Evolutionary conservation across 352 stramenopile species (phyloP).

Genomic region (Globisporangium spinosum): DNA sequence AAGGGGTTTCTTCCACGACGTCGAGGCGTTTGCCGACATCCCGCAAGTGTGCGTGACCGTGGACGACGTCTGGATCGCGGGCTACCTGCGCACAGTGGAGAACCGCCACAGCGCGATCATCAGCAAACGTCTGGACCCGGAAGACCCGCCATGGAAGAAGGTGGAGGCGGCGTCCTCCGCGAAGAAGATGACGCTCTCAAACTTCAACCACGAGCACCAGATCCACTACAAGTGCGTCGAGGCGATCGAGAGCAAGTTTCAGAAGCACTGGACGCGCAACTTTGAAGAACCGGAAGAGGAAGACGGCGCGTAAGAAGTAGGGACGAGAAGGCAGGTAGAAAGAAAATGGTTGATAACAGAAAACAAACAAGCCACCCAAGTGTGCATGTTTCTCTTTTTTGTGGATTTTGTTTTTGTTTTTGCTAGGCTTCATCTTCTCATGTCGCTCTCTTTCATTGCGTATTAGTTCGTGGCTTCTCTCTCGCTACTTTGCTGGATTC

Average conservation of each 20-base stretch:
- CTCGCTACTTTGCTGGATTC: not conserved
- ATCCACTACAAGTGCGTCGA: slow-evolving; percentile 83
- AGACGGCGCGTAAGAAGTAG: not conserved
- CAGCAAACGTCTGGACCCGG: slow-evolving; percentile 73
- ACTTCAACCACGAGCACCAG: slow-evolving; percentile 77
- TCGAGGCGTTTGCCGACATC: slow-evolving; percentile 66
- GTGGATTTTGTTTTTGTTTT: not conserved
- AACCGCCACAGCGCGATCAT: slow-evolving; percentile 55
- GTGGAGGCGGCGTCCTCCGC: slow-evolving; percentile 40
- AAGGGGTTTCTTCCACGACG: slow-evolving; percentile 67
- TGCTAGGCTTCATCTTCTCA: not conserved
- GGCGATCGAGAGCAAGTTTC: slow-evolving; percentile 61
- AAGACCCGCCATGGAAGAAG: slow-evolving; percentile 64
- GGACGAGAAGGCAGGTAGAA: not conserved
- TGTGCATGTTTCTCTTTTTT: not conserved
- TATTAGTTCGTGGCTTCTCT: not conserved
- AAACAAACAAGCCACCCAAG: not conserved
- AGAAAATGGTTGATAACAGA: not conserved
- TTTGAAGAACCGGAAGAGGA: slow-evolving; percentile 37
- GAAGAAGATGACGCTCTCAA: slow-evolving; percentile 71
- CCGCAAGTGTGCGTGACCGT: slow-evolving; percentile 70
- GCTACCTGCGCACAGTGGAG: slow-evolving; percentile 71
- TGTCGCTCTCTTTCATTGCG: not conserved
- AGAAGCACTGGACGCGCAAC: slow-evolving; percentile 62
- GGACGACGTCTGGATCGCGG: slow-evolving; percentile 81